Base-by-base conservation (phyloP, 2,329 filamentous ascomycete genomes). In the Nemania bipapillata region DNA sequence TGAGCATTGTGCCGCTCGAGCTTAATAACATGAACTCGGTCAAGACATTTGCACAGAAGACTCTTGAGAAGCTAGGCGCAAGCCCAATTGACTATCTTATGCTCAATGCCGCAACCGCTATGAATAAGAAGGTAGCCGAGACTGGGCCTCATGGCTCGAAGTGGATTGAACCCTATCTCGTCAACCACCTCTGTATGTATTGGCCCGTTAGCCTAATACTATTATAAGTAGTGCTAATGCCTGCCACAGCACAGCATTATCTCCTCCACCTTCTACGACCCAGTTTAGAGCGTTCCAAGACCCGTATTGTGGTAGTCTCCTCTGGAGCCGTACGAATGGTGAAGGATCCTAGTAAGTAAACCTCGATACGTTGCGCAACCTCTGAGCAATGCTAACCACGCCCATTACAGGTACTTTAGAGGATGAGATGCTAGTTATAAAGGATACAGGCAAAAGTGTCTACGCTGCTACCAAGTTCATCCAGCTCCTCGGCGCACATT, bases 131-230 rank as follows among this genome's bases (percentile, higher is more conserved):
- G 0, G 77, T 81, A 0, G 76, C 80, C 9, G 74, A 77, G 12
- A 77, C 79, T 8, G 79, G 80, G 0, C 79, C 81, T 0, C 70
- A 80, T 59, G 82, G 82, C 2, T 83, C 81, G 1, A 82, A 82
- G 72, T 87, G 85, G 85, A 84, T 82, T 72, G 83, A 87, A 74
- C 45, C 80, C 0, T 81, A 83, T 32, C 75, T 87, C 17, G 85
- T 87, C 22, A 87, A 87, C 68, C 84, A 86, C 64, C 78, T 87
- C 8, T 83, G 85, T 86, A 60, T 72, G 81, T 62, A 20, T 45
- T 12, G 9, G 45, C n/a, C 12, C 3, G 7, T 11, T 11, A 4
- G 22, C 17, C 45, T 32, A 11, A 5, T 24, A 47, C 28, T 22
- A 0, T 2, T n/a, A 59, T 24, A n/a, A 32, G 4, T 15, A 28